These are phyloP conservation scores for Parathielavia appendiculata DNA, from an alignment of 495 filamentous ascomycete species.

Conservation along the genomic window DNA sequence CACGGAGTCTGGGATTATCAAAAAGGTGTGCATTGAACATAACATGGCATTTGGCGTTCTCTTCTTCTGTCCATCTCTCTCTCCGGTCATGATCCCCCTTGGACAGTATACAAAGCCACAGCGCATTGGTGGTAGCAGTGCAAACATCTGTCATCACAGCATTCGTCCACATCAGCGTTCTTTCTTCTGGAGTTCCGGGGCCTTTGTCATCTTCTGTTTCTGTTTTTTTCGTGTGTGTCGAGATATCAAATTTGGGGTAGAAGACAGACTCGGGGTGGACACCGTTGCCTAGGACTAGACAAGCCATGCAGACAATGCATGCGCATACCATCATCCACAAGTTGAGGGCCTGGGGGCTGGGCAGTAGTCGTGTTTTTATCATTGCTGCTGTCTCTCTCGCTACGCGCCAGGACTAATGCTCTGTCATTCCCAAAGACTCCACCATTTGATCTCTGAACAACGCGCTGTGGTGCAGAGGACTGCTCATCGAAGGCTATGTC, in stretches of 20 bases:
- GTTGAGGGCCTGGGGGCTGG: not conserved
- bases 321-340: not conserved
- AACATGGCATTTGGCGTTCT: conserved; percentile 22
- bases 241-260: conserved; percentile 4
- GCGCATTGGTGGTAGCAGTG: conserved; percentile 28
- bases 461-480: too few relatives aligned
- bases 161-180: conserved; percentile 8
- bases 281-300: conserved; percentile 11
- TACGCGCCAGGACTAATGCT: not conserved
- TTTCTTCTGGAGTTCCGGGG: conserved; percentile 19
- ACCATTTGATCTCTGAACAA: not conserved
- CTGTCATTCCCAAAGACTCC: not conserved
- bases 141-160: conserved; percentile 5
- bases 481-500: too few relatives aligned
- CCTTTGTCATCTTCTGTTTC: not conserved
- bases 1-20: conserved; percentile 17
- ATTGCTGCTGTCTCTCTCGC: not conserved
- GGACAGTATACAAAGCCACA: conserved; percentile 25
- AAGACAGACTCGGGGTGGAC: conserved; percentile 3
- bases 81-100: conserved; percentile 5
- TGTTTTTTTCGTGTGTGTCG: not conserved
- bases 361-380: not conserved
- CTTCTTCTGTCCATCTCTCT: conserved; percentile 10
- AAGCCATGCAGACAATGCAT: conserved; percentile 5
- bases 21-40: conserved; percentile 16